Evolutionary conservation across 83 land plant genomes (phyloP), one percentile per base, ranked within the genome.

Genomic region (Diphasiastrum complanatum): DNA sequence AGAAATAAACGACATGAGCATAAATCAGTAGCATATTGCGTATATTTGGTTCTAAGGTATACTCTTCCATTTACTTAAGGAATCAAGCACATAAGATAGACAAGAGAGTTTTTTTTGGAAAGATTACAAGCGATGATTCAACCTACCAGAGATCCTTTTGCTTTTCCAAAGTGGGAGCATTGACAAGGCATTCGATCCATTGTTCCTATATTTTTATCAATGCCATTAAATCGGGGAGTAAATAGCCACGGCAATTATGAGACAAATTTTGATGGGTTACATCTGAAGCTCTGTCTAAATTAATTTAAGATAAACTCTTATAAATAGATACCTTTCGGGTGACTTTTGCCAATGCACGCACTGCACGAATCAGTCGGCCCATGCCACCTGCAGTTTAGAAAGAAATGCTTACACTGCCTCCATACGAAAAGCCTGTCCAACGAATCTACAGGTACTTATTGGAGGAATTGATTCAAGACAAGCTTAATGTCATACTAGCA

Each of bases 131-230:
- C n/a, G n/a, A n/a, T n/a, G n/a, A n/a, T n/a, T n/a, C n/a, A n/a
- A n/a, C 1, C 45, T 56, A 75, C 78, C 78, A 75, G 43, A 75
- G 74, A 26, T 75, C 78, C 47, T 63, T 75, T 40, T 75, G 78
- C 41, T 67, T 57, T 28, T 75, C 73, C 45, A 75, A 45, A 11
- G 78, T 70, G 10, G 78, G 78, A n/a, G 78, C 78, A 47, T 75
- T 75, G 18, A 75, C 78, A 11, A 75, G 55, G 26, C 73, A 53
- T 2, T 75, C 78, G 22, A 75, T 47, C 68, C 72, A 75, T 23
- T 56, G 68, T 43, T 75, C 75, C 73, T 73, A 65, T 23, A 52
- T 0, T 8, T 40, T 40, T 40, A 8, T 16, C 12, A 8, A 40
- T 59, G 31, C 58, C 4, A 62, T 38, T 3, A 1, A 0, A 8